Base-by-base conservation (phyloP, 352 stramenopile species). In the Phytophthora idaei region DNA sequence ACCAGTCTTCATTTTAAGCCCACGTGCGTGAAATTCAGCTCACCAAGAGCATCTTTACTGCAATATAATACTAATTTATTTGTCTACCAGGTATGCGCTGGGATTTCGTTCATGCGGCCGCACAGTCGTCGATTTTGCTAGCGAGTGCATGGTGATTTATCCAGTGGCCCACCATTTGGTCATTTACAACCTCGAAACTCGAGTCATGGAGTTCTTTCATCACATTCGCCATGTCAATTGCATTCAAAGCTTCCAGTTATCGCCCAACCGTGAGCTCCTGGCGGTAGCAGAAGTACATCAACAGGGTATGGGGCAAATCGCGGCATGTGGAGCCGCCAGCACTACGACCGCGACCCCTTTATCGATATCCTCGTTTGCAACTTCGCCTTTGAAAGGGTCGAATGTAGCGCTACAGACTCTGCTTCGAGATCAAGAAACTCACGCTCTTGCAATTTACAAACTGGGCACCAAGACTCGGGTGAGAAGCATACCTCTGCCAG, bases 151-250 rank as follows among this genome's bases (percentile, higher is more conserved):
- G 5, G 73, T 92, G 5, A 78, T 90, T 46, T 93, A 92, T 44
- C 83, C 87, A 0, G 82, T 81, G 1, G 87, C 74, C 0, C 81
- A 93, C 44, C 83, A 93, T 54, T 67, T 93, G 32, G 71, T 51
- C 2, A 60, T 93, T 12, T 88, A 87, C 63, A 78, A 93, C 50
- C 63, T 86, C 0, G 87, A 92, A 45, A 80, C 28, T 15, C 73
- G 69, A 5, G 41, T 28, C 5, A 93, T 95, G 85, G 85, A 92
- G 28, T 95, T 94, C 34, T 69, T 95, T 21, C 77, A 93, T 48
- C 75, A 82, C 15, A 78, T 87, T 48, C 73, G 77, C 1, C 66
- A 69, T 10, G 67, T 85, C 29, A 83, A 85, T 39, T 75, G 57
- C 4, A 67, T 91, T 12, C 81, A 93, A 54, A 85, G 78, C 56